Evolutionary conservation across 495 filamentous ascomycete species (phyloP), one percentile per base, ranked within the genome.

Genomic region (Daldinia loculata): DNA sequence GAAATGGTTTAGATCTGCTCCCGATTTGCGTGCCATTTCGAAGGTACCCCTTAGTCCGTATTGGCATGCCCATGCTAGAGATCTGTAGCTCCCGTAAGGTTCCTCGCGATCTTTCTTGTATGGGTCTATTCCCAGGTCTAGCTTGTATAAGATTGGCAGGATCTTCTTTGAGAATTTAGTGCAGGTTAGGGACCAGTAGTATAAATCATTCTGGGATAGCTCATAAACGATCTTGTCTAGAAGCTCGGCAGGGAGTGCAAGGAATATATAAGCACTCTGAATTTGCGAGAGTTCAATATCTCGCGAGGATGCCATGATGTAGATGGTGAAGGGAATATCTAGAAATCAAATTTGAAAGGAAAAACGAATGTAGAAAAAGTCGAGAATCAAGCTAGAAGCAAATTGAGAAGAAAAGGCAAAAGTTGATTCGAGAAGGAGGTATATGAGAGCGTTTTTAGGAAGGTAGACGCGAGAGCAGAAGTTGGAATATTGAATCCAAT

Each of bases 51-150:
- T 53, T 14, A 53, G 1, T 7, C 50, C 50, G 7, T 29, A 2
- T 30, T n/a, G 27, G 19, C 53, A 57, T 30, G 53, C 53, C 53
- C 53, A 57, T 38, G 7, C 29, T 32, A 57, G 32, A 22, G 53
- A 57, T 22, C 11, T 36, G 11, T 57, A 22, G 53, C 15, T 26
- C 8, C 53, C 53, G 32, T 57, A 57, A 14, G 53, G 27, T 15
- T 19, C 43, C 9, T 48, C 19, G 7, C 2, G 17, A 14, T 30
- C 53, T 7, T 17, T 36, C 30, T 36, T 32, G 19, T 36, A 38
- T 12, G 30, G 53, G 2, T 57, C 53, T 24, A 22, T 15, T 22
- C 53, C 53, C 11, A 57, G 4, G 30, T 57, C 53, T 14, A 36
- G 30, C 17, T 38, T 57, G 53, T 57, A 57, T 38, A 57, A 17